Base-by-base conservation (phyloP, 305 asterid genomes). In the Solanum hybrid region DNA sequence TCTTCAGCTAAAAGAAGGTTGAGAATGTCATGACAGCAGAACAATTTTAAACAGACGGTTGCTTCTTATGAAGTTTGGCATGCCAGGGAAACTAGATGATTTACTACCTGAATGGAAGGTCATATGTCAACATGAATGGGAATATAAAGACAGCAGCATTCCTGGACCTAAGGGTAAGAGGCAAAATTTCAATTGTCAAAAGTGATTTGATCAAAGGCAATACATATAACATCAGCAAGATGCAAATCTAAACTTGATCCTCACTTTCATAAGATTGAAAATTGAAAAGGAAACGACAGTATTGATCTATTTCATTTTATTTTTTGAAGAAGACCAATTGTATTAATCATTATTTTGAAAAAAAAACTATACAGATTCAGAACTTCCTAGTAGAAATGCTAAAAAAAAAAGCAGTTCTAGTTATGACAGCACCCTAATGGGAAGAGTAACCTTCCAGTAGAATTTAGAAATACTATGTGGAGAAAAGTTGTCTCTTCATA, bases 401-500 rank as follows among this genome's bases (percentile, higher is more conserved):
- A 6, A 2, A 28, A 28, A 82, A 29, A 12, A 18, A 20, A 18
- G 7, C 31, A 84, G 29, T 84, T 51, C 75, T 28, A 51, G 87
- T 46, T 46, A 46, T 46, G 74, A 83, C 74, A 83, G 73, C 73
- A 84, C 26, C 73, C 22, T 84, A 51, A 84, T 84, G 40, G 29
- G 42, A 16, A 84, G 74, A 51, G 87, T 51, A 51, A 51, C 87
- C 74, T 84, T 46, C 73, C 20, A 51, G 75, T 51, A 51, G 26
- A 42, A 42, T 42, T 42, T 42, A 42, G 57, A 83, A 46, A 84
- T 51, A 51, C 40, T 84, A 84, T 84, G 40, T 29, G 83, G 82
- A 89, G 89, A 42, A 92, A 82, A 88, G 87, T n/a, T 42, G 73
- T 83, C 74, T 76, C 31, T 80, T 37, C 87, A 91, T 91, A 95